Conservation (phyloP, 768 basidiomycete genomes). For the Pleurotus cornucopiae region DNA sequence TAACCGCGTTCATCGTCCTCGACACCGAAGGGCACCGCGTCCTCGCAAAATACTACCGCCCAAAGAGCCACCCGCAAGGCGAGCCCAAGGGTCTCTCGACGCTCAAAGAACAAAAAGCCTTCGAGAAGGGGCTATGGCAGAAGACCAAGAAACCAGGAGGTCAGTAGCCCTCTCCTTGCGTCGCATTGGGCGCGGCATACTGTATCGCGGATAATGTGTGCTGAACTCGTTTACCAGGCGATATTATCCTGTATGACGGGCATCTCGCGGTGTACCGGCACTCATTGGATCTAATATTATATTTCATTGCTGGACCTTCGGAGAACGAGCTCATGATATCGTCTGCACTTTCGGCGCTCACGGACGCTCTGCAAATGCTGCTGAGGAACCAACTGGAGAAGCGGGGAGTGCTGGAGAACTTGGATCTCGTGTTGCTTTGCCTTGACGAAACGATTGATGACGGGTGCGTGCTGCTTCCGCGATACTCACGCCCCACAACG, state of each 20-base stretch:
- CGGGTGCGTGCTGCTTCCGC: slow-evolving; percentile 56
- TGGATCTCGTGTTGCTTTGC: slow-evolving; percentile 89
- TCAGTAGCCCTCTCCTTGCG: slow-evolving; percentile 27
- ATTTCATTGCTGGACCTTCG: slow-evolving; percentile 79
- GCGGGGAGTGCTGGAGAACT: slow-evolving; percentile 87
- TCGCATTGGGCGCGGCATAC: background rate
- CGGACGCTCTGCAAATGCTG: slow-evolving; percentile 81
- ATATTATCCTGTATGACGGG: slow-evolving; percentile 88
- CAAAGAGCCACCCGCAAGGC: slow-evolving; percentile 61
- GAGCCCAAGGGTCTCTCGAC: slow-evolving; percentile 60
- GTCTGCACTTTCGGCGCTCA: slow-evolving; percentile 76
- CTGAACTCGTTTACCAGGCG: slow-evolving; percentile 47
- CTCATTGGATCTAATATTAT: slow-evolving; percentile 92
- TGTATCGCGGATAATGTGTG: background rate
- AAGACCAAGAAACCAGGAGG: slow-evolving; percentile 95
- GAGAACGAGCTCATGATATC: slow-evolving; percentile 98
- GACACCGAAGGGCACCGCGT: slow-evolving; percentile 96
- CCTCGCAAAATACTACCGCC: slow-evolving; percentile 90
- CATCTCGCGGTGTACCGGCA: slow-evolving; percentile 93
- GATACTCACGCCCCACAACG: too few relatives aligned
- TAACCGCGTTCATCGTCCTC: slow-evolving; percentile 85
- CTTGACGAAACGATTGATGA: slow-evolving; percentile 98
- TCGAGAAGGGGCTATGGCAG: slow-evolving; percentile 93
- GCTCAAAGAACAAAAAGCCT: slow-evolving; percentile 89
- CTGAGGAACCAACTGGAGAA: slow-evolving; percentile 94